These are phyloP conservation scores for Davidsoniella eucalypti DNA, from an alignment of 2,329 filamentous ascomycete species.

Conservation along the genomic window DNA sequence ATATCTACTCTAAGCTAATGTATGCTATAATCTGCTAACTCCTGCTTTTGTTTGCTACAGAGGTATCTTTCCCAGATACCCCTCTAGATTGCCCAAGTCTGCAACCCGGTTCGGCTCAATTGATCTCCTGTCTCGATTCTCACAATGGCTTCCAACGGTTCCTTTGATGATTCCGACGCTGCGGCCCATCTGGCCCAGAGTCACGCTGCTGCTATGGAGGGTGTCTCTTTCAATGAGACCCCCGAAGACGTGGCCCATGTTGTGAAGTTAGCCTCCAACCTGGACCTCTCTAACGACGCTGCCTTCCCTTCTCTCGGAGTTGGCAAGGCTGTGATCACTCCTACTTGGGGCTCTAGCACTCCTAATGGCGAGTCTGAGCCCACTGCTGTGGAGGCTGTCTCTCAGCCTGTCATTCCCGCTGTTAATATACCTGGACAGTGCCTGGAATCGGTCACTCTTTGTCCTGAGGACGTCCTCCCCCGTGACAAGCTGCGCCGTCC, in stretches of 20 bases:
- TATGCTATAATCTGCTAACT: neutral
- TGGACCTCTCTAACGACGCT: constrained; percentile 81
- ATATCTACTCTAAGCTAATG: too few relatives aligned
- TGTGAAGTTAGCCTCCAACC: constrained; percentile 13
- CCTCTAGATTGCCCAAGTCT: constrained; percentile 5
- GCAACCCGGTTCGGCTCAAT: constrained; percentile 10
- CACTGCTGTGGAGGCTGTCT: neutral
- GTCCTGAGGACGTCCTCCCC: constrained; percentile 60
- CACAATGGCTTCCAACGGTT: constrained; percentile 40
- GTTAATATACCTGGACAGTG: constrained; percentile 69
- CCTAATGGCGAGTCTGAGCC: constrained; percentile 4
- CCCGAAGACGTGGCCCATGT: neutral
- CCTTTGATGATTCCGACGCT: constrained; percentile 53
- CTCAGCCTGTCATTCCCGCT: neutral
- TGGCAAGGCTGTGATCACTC: constrained; percentile 8
- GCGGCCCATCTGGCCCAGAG: constrained; percentile 30
- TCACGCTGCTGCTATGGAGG: constrained; percentile 41
- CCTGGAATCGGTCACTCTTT: constrained; percentile 58
- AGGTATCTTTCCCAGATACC: constrained; percentile 8
- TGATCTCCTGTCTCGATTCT: constrained; percentile 12
- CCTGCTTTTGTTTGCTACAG: neutral
- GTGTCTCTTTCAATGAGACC: constrained; percentile 52
- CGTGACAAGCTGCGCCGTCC: constrained; percentile 69
- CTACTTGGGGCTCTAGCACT: constrained; percentile 9
- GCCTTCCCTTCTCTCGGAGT: constrained; percentile 56